These are phyloP conservation scores for Diaporthe humulicola DNA, from an alignment of 2,329 filamentous ascomycete genomes.

Conservation along the genomic window DNA sequence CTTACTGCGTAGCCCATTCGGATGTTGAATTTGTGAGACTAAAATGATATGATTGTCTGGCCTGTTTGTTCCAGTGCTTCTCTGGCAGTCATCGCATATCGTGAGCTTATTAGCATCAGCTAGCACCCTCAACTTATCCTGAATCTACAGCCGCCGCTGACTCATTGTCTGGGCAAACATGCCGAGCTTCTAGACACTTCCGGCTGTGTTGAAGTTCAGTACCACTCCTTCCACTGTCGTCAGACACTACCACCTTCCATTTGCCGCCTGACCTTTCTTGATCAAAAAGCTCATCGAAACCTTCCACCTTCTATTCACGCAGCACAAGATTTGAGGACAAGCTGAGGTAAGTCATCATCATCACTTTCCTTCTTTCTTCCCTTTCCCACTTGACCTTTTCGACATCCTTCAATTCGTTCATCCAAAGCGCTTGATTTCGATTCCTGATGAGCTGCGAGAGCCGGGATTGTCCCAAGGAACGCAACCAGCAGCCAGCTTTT, in stretches of 20 bases:
- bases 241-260: neutral
- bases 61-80: neutral
- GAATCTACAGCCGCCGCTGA: neutral
- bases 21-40: no score
- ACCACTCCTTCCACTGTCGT: neutral
- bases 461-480: neutral
- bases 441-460: neutral
- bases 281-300: neutral
- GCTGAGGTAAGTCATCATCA: neutral
- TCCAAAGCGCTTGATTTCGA: no score
- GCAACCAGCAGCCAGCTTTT: neutral
- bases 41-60: no score
- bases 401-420: neutral
- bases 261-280: neutral
- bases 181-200: neutral
- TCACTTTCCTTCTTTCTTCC: neutral
- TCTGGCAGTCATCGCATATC: neutral
- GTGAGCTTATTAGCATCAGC: neutral
- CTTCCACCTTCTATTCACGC: neutral
- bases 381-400: neutral
- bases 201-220: neutral
- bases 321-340: neutral
- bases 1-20: neutral
- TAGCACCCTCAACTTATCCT: neutral
- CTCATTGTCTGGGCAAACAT: neutral